A percentile compares a stretch with the other conserved stretches of the same genome.
These are phyloP conservation scores for Jatropha curcas DNA, from an alignment of 345 rosid genomes.

Conservation along the genomic window DNA sequence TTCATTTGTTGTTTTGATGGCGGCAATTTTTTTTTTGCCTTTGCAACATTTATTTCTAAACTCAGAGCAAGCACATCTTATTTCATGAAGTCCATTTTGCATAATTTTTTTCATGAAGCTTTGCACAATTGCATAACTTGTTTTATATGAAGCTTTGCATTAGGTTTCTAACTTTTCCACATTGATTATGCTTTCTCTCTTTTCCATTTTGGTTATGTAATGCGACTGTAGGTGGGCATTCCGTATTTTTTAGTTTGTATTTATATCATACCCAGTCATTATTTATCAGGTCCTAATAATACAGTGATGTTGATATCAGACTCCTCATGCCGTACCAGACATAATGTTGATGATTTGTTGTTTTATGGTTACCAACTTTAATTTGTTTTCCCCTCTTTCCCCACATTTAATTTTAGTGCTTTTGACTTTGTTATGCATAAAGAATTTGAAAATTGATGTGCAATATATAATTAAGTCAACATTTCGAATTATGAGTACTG, in stretches of 20 bases:
- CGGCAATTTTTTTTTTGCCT: neutral
- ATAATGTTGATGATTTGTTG: neutral
- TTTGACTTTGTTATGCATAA: neutral
- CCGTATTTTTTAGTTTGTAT: neutral
- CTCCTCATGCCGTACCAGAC: neutral
- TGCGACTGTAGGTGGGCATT: neutral
- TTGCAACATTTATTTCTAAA: neutral
- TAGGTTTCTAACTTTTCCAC: neutral
- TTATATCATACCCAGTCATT: neutral
- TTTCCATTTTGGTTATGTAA: neutral
- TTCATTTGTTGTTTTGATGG: conserved; percentile 4
- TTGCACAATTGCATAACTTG: neutral
- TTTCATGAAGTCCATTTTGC: neutral
- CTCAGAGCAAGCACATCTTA: neutral
- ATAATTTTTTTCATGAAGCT: neutral
- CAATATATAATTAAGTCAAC: neutral
- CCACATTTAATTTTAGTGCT: neutral
- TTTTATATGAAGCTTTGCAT: neutral
- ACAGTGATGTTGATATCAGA: neutral
- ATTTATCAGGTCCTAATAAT: neutral
- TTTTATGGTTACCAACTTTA: neutral
- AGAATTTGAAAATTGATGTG: neutral
- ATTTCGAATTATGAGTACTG: conserved; percentile 9
- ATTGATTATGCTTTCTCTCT: neutral
- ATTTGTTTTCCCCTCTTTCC: neutral